Base-by-base conservation (phyloP, 1,284 basidiomycete genomes). In the Ceraceosorus guamensis region DNA sequence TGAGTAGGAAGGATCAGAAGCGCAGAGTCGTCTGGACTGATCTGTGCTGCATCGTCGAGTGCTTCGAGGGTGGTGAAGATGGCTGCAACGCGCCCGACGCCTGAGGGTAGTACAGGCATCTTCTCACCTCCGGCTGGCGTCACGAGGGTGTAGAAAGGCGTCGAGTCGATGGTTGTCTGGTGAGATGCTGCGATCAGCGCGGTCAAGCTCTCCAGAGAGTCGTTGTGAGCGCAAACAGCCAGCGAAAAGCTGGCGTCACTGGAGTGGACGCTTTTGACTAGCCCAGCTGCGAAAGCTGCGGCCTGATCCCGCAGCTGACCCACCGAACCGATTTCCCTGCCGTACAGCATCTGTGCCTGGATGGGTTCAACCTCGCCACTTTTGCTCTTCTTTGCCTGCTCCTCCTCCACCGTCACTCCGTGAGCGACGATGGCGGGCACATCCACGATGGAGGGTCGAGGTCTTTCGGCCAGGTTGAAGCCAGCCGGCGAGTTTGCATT, bases 401-500 rank as follows among this genome's bases (percentile, higher is more conserved):
- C n/a, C n/a, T n/a, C n/a, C n/a, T n/a, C n/a, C n/a, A n/a, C n/a
- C 3, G 47, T 48, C 33, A 33, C 47, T 6, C 48, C 58, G 7
- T 39, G 39, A 8, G 37, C 18, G 24, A 57, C 14, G 24, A 60
- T 33, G 16, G 48, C 58, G 5, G 60, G 55, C 3, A 74, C 53
- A 35, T 70, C 59, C 18, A 64, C 59, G 41, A 65, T 53, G 34
- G 63, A 55, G 50, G 61, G 63, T 3, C 62, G 44, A 4, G 72
- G 73, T 34, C 65, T 55, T 7, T 63, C 52, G 4, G 73, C 70
- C 30, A 76, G 64, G 41, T 74, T 67, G 48, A 75, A 70, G 35
- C 72, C 72, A 5, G 63, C 11, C 6, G 72, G 73, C 2, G 73
- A 64, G 61, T 76, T 76, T 41, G 70, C 65, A 46, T 73, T 76